These are phyloP conservation scores for Scedosporium apiospermum DNA, from an alignment of 2,329 filamentous ascomycete genomes.

Conservation along the genomic window DNA sequence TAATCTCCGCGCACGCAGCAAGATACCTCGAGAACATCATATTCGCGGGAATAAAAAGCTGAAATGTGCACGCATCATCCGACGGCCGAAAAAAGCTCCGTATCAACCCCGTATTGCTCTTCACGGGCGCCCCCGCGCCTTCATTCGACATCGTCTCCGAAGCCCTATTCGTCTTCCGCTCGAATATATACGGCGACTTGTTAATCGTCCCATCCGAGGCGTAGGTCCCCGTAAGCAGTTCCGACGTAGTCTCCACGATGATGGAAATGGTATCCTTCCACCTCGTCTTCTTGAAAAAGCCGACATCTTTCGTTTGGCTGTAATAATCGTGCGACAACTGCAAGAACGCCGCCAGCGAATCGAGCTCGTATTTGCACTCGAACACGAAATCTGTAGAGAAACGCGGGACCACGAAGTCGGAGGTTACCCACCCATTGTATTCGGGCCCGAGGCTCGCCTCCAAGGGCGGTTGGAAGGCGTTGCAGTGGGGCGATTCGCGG, in stretches of 20 bases:
- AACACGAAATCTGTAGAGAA: conserved; percentile 67
- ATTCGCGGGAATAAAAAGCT: conserved; percentile 83
- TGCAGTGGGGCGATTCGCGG: conserved; percentile 70
- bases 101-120: conserved; percentile 68
- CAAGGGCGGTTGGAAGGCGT: conserved; percentile 82
- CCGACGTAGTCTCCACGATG: conserved; percentile 57
- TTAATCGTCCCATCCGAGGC: conserved; percentile 45
- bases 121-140: conserved; percentile 74
- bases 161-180: conserved; percentile 58
- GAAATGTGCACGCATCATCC: conserved; percentile 80
- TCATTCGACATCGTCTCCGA: conserved; percentile 74
- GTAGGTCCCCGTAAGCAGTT: conserved; percentile 68
- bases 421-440: conserved; percentile 44
- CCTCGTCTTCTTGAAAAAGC: conserved; percentile 61
- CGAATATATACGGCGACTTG: conserved; percentile 62
- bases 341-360: conserved; percentile 81
- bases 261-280: conserved; percentile 66
- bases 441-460: conserved; percentile 58
- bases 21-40: conserved; percentile 68
- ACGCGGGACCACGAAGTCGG: conserved; percentile 52
- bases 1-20: conserved; percentile 33
- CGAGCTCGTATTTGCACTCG: conserved; percentile 94
- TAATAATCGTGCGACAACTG: conserved; percentile 75
- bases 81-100: conserved; percentile 83
- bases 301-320: conserved; percentile 58